Evolutionary conservation across 768 basidiomycete species (phyloP), one percentile per base, ranked within the genome.

Genomic region (Russula lepida): DNA sequence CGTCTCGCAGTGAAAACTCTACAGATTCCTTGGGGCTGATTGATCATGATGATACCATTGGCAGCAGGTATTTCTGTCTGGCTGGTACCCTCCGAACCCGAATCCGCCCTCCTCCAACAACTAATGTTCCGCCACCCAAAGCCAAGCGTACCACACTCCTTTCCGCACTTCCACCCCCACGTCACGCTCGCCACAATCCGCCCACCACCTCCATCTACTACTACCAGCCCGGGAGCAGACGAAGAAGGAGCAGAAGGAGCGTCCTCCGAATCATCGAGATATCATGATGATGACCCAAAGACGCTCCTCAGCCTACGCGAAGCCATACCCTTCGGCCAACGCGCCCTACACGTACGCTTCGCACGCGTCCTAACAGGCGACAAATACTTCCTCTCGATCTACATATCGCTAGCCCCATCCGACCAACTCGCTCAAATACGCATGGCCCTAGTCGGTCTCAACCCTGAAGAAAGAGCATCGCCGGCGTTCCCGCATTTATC

Each of bases 401-500:
- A 83, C 71, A 71, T 85, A 66, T 72, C 78, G 0, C 73, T 86
- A 66, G 69, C 73, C 37, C 76, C 72, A 7, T 75, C 81, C 81
- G 1, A 64, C 68, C 1, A 76, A 30, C 73, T 91, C 21, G 61
- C 70, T 27, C 68, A 68, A 21, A 70, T 91, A 33, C 85, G 85
- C 64, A 70, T 65, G 66, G 75, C 32, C 73, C 89, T 30, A n/a
- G 48, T 30, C 19, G 39, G 15, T 0, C 17, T 5, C 39, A 1
- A 17, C 37, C 15, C 37, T n/a, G n/a, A n/a, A 39, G 19, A 5
- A 39, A 39, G 6, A 2, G 37, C 37, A 12, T 83, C 86, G 1
- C 85, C 86, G 0, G 71, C 75, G 37, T 86, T 81, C 63, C 85
- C 88, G 7, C 89, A 92, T 70, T 63, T 89, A 64, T 91, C 89